Evolutionary conservation across 495 filamentous ascomycete species (phyloP), one percentile per base, ranked within the genome.

Genomic region (Amphirosellinia nigrospora): DNA sequence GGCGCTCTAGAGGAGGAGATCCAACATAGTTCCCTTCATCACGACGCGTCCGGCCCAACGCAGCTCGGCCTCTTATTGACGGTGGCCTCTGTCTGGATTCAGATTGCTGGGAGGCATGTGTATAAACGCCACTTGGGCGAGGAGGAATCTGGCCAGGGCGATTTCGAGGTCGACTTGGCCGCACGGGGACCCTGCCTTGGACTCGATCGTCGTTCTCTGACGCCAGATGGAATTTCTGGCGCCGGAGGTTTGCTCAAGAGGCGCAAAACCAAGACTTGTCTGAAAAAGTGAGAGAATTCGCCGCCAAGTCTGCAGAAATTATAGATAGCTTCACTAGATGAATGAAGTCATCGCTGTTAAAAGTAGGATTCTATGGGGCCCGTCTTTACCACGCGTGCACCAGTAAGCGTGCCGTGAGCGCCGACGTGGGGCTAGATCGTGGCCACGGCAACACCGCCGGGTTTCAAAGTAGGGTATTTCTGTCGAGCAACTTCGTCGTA

Each of bases 11-110:
- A 72, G 39, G 53, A 56, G n/a, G 53, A 58, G 13, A 19, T 6
- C 6, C 5, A n/a, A 21, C 45, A 38, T 21, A 60, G 16, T 21
- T 59, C 56, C 16, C 43, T 21, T 46, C 66, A 69, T 21, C 21
- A 38, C 3, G 10, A 11, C 4, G 56, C 66, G 6, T 46, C 66
- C 21, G n/a, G 26, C 16, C 30, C 69, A 10, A 67, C 48, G 6
- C 45, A 71, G 32, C 52, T 68, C 30, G 19, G 61, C 30, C 34
- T 78, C 4, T n/a, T 66, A 19, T 36, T 78, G n/a, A 62, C 66
- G 0, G 32, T 55, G 7, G 70, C 70, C 3, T 41, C 59, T 23
- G 60, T 72, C 4, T 72, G 70, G 70, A 15, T 72, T 6, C 28
- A 38, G 66, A 59, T 72, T 21, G 70, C 70, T 23, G 66, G 70